Percentiles rank a stretch among this genome's conserved stretches.
phyloP scores from a whole-genome alignment of 257 asterid species.

The Scutellaria baicalensis region DNA sequence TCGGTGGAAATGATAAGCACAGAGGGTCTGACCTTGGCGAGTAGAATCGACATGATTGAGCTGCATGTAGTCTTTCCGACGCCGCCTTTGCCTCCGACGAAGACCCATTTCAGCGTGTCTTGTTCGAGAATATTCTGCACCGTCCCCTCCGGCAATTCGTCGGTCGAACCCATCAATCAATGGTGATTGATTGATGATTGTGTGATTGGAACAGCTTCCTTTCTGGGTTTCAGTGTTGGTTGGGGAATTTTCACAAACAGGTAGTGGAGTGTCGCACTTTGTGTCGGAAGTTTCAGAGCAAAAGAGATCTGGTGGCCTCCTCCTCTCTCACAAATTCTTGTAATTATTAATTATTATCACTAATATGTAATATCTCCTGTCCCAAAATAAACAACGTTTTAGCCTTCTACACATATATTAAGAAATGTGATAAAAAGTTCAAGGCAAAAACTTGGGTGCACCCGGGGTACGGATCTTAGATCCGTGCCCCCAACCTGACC shows the following conservation, averaged over 20 bases:
- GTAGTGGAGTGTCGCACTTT: background rate
- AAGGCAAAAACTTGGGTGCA: too few species aligned
- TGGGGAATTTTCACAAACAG: slow-evolving; percentile 20
- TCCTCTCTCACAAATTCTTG: background rate
- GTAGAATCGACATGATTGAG: slow-evolving; percentile 68
- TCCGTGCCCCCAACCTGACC: too few species aligned
- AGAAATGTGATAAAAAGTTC: too few species aligned
- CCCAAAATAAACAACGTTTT: too few species aligned
- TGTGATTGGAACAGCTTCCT: background rate
- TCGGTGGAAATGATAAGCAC: slow-evolving; percentile 89
- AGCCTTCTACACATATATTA: too few species aligned
- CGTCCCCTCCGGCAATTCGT: slow-evolving; percentile 59
- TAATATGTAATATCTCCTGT: too few species aligned
- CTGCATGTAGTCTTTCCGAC: slow-evolving; percentile 94
- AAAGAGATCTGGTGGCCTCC: slow-evolving; percentile 3
- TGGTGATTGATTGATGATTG: background rate
- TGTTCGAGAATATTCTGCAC: slow-evolving; percentile 72
- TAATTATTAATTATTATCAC: too few species aligned
- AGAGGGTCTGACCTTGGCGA: slow-evolving; percentile 64
- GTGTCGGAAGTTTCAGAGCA: background rate
- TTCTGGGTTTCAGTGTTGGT: background rate
- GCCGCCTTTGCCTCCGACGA: slow-evolving; percentile 94
- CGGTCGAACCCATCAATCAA: slow-evolving; percentile 43
- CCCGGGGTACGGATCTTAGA: too few species aligned
- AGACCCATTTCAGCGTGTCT: slow-evolving; percentile 75